Percentiles rank a stretch among this genome's conserved stretches.
These are phyloP conservation scores for Tremellales sp. DNA, from an alignment of 1,284 basidiomycete genomes.

Conservation along the genomic window DNA sequence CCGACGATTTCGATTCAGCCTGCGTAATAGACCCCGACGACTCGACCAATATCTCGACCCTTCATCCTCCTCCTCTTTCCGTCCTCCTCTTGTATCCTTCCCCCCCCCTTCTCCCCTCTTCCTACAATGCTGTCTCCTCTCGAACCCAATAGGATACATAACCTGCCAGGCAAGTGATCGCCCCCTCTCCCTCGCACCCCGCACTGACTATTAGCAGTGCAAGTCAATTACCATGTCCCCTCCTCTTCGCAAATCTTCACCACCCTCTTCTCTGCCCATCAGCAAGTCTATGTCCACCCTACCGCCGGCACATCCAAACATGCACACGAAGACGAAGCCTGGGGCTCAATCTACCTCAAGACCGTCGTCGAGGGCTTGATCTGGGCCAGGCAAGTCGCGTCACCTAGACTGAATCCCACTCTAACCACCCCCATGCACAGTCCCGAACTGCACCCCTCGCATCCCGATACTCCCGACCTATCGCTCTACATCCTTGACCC, in stretches of 20 bases:
- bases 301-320: conserved; percentile 17
- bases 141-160: conserved; percentile 41
- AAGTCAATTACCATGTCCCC: conserved; percentile 42
- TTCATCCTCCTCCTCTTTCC: conserved; percentile 1
- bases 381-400: conserved; percentile 35
- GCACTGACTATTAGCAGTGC: conserved; percentile 22
- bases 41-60: too few species aligned
- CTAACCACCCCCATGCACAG: conserved; percentile 17
- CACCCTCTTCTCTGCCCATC: conserved; percentile 30
- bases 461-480: conserved; percentile 32
- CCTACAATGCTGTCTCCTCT: conserved; percentile 11
- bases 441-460: conserved; percentile 39
- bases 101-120: not conserved
- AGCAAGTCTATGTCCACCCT: conserved; percentile 45
- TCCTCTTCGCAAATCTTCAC: conserved; percentile 35
- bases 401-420: too few species aligned
- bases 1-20: too few species aligned
- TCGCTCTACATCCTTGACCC: conserved; percentile 46
- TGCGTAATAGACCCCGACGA: too few species aligned
- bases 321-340: conserved; percentile 31
- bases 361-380: conserved; percentile 42
- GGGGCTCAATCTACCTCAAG: conserved; percentile 46
- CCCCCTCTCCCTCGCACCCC: not conserved
- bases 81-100: not conserved
- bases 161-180: conserved; percentile 35